Evolutionary conservation across 2,329 filamentous ascomycete genomes (phyloP).

Genomic region (Ophiocordyceps camponoti-leonardi): DNA sequence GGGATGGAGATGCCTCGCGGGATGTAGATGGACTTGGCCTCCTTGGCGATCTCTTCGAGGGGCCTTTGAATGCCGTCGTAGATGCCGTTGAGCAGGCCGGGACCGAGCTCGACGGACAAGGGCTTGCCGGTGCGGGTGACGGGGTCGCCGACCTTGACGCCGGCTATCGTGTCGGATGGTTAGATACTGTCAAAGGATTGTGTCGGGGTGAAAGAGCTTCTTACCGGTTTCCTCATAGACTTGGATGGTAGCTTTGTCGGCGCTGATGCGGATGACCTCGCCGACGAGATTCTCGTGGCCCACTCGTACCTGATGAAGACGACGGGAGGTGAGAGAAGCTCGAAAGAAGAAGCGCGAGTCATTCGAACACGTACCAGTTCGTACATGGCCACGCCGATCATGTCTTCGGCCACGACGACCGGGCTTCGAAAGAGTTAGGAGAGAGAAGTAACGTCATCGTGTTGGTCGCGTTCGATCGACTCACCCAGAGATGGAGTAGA

Average conservation of each 20-base stretch:
- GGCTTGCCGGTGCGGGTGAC: slow-evolving; percentile 85
- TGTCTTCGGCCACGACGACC: slow-evolving; percentile 92
- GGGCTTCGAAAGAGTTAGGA: slow-evolving; percentile 33
- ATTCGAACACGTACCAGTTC: slow-evolving; percentile 53
- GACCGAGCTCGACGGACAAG: slow-evolving; percentile 89
- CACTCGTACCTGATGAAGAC: slow-evolving; percentile 54
- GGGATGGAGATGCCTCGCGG: slow-evolving; percentile 82
- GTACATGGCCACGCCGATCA: slow-evolving; percentile 99
- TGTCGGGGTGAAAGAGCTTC: slow-evolving; percentile 7
- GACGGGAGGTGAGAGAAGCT: neutral
- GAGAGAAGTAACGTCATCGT: neutral
- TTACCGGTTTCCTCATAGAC: slow-evolving; percentile 97
- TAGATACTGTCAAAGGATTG: neutral
- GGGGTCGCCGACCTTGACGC: slow-evolving; percentile 89
- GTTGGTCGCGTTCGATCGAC: slow-evolving; percentile 9
- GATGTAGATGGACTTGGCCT: slow-evolving; percentile 85
- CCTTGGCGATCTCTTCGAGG: slow-evolving; percentile 63
- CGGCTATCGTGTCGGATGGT: slow-evolving; percentile 37
- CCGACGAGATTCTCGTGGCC: slow-evolving; percentile 84
- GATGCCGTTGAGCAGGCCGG: slow-evolving; percentile 95
- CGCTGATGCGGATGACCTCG: slow-evolving; percentile 95
- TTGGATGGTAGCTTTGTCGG: slow-evolving; percentile 91
- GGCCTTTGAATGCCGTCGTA: slow-evolving; percentile 98
- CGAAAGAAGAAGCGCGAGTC: neutral
- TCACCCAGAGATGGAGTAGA: slow-evolving; percentile 46